A percentile compares a stretch with the other conserved stretches of the same genome.
Conservation (phyloP, 176 grass and related monocot genomes). For the Oryza rufipogon region DNA sequence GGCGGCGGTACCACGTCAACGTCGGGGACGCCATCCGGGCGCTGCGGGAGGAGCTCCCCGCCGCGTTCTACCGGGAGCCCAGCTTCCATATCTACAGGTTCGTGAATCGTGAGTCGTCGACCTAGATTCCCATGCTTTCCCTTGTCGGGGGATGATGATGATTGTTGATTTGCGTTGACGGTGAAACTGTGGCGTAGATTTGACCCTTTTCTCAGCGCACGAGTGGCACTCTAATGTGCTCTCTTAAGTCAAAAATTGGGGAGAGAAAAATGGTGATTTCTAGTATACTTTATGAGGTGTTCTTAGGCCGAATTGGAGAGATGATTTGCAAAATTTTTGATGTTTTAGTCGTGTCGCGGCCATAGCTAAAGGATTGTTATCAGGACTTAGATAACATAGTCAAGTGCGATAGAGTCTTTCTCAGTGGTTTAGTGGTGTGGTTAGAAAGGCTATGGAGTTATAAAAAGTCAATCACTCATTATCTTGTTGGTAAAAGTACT, state of each 20-base stretch:
- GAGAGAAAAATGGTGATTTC: not conserved
- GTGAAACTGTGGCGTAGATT: not conserved
- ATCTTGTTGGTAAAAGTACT: not conserved
- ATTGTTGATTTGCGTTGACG: not conserved
- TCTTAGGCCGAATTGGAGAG: not conserved
- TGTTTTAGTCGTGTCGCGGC: not conserved
- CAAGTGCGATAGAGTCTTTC: not conserved
- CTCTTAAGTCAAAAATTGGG: not conserved
- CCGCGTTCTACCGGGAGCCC: slow-evolving; percentile 73
- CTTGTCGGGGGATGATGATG: not conserved
- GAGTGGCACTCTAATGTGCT: not conserved
- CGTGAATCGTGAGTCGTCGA: not conserved
- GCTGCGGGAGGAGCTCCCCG: slow-evolving; percentile 77
- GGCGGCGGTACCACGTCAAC: slow-evolving; percentile 79
- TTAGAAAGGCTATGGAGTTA: not conserved
- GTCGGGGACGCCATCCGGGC: slow-evolving; percentile 86
- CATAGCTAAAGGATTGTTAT: not conserved
- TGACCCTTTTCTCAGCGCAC: not conserved
- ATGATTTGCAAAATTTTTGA: not conserved
- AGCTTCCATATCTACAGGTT: slow-evolving; percentile 89
- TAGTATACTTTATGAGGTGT: not conserved
- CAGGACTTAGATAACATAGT: not conserved
- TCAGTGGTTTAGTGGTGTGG: not conserved
- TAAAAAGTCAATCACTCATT: not conserved
- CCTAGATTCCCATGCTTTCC: not conserved